A percentile compares a stretch with the other conserved stretches of the same genome.
phyloP scores from a whole-genome alignment of 148 eudicot species.

The Linanthus parryae region DNA sequence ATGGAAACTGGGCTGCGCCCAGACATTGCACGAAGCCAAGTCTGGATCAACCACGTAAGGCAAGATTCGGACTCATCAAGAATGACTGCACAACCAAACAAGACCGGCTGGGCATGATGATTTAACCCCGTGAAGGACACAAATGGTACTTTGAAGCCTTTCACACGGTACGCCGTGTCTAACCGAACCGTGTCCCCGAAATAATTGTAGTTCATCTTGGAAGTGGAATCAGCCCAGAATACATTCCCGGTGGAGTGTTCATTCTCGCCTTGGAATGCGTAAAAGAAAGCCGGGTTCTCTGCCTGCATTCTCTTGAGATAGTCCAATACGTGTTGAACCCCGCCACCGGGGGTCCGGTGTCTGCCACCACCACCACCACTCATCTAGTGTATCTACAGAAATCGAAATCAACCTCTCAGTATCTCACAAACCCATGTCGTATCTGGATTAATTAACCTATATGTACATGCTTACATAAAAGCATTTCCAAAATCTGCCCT shows the following conservation, averaged over 20 bases:
- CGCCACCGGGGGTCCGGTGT: slow-evolving; percentile 15
- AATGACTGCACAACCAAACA: slow-evolving; percentile 24
- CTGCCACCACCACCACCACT: slow-evolving; percentile 16
- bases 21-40: slow-evolving; percentile 26
- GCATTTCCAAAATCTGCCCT: too few species aligned
- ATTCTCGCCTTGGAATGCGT: slow-evolving; percentile 18
- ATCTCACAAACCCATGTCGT: too few species aligned
- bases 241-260: slow-evolving; percentile 16
- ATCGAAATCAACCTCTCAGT: too few species aligned
- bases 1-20: slow-evolving; percentile 18
- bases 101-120: slow-evolving; percentile 22
- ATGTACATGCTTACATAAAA: too few species aligned
- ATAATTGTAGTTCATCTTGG: slow-evolving; percentile 20
- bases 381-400: slow-evolving; percentile 14
- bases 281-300: slow-evolving; percentile 23
- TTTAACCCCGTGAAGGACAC: slow-evolving; percentile 19
- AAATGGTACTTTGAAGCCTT: slow-evolving; percentile 22
- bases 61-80: slow-evolving; percentile 17
- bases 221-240: slow-evolving; percentile 25
- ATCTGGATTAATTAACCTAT: too few species aligned
- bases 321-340: slow-evolving; percentile 17
- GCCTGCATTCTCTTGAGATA: slow-evolving; percentile 22
- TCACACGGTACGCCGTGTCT: slow-evolving; percentile 17
- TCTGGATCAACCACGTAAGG: slow-evolving; percentile 19
- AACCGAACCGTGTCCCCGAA: slow-evolving; percentile 24